phyloP scores from a whole-genome alignment of 345 rosid genomes.

The Clausena lansium region DNA sequence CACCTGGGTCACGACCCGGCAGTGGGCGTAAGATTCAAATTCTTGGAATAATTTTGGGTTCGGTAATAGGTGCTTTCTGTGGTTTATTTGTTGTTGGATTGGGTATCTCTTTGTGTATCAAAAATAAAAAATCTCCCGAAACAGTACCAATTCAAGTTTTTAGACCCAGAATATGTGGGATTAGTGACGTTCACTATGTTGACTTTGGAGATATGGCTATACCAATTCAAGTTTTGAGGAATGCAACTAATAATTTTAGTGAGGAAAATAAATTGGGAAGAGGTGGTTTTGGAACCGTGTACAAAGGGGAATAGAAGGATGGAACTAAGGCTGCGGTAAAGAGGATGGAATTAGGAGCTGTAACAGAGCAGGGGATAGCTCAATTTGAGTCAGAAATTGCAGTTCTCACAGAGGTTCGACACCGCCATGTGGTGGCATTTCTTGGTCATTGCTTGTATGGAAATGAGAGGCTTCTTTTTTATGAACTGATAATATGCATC shows the following conservation, averaged over 20 bases:
- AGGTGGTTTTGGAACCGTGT: constrained; percentile 51
- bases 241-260: constrained; percentile 45
- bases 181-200: constrained; percentile 32
- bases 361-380: constrained; percentile 38
- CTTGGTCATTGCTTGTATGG: constrained; percentile 49
- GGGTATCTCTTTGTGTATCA: constrained; percentile 14
- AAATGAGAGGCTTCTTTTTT: constrained; percentile 49
- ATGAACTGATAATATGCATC: constrained; percentile 37
- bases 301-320: constrained; percentile 45
- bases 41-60: constrained; percentile 2
- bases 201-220: constrained; percentile 46
- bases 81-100: constrained; percentile 12
- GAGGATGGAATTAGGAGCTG: constrained; percentile 47
- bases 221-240: constrained; percentile 41
- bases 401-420: constrained; percentile 50
- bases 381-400: constrained; percentile 49
- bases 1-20: not conserved
- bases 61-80: constrained; percentile 10
- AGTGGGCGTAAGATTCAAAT: not conserved
- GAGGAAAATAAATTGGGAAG: constrained; percentile 40
- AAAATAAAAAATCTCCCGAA: constrained; percentile 32
- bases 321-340: constrained; percentile 51
- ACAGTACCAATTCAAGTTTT: no score
- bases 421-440: constrained; percentile 50
- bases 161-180: no score